Evolutionary conservation across 768 basidiomycete genomes (phyloP).

Genomic region (Leccinum longicurvipes): DNA sequence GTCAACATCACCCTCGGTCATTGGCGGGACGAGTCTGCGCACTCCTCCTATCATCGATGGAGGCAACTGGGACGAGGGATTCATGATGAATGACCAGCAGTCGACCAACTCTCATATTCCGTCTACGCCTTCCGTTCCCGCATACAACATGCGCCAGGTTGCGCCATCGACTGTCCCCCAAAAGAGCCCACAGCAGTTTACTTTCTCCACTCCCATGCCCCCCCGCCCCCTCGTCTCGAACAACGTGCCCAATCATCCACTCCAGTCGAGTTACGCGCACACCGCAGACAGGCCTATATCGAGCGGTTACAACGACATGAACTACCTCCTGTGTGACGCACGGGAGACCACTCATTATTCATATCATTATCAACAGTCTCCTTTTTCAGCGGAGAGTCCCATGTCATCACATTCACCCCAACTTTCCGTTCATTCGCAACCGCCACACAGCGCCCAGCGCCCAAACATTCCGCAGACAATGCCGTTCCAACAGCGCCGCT

Average conservation of each 20-base stretch:
- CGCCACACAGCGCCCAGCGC: conserved; percentile 34
- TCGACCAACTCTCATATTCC: conserved; percentile 32
- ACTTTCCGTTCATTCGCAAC: conserved; percentile 35
- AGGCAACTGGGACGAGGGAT: conserved; percentile 53
- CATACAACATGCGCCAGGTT: conserved; percentile 45
- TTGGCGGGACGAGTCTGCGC: conserved; percentile 27
- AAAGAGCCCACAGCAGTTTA: conserved; percentile 45
- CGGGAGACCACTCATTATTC: conserved; percentile 50
- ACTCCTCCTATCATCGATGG: conserved; percentile 48
- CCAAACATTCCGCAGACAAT: conserved; percentile 41
- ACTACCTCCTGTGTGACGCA: conserved; percentile 44
- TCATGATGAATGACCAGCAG: conserved; percentile 50
- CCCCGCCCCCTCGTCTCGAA: conserved; percentile 43
- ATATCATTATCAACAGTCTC: conserved; percentile 49
- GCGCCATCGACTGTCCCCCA: conserved; percentile 44
- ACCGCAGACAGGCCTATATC: conserved; percentile 49
- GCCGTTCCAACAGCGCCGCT: conserved; percentile 54
- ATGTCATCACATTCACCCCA: conserved; percentile 44
- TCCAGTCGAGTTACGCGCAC: conserved; percentile 43
- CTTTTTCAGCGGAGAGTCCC: conserved; percentile 43
- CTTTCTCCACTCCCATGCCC: conserved; percentile 38
- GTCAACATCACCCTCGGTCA: conserved; percentile 33
- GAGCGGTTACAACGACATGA: conserved; percentile 44
- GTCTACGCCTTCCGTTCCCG: conserved; percentile 36
- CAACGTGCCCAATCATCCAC: conserved; percentile 37